phyloP scores from a whole-genome alignment of 1,284 basidiomycete genomes.

The Grifola frondosa region DNA sequence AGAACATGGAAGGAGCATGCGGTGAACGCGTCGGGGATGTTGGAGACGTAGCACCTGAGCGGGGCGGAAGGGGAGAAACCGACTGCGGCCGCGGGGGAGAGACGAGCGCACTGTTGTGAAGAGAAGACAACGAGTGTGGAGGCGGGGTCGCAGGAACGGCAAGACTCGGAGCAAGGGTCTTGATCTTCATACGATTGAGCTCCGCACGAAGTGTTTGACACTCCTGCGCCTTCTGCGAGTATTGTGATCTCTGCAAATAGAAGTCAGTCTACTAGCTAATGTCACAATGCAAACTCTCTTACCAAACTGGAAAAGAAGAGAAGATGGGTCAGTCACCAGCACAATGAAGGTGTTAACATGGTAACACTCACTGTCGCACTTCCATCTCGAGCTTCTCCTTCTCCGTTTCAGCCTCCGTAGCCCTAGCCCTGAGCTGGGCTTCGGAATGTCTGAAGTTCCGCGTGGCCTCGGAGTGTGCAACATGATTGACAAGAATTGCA shows the following conservation, averaged over 20 bases:
- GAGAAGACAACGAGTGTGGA: constrained; percentile 17
- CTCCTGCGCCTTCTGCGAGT: constrained; percentile 68
- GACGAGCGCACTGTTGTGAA: constrained; percentile 17
- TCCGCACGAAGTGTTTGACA: constrained; percentile 65
- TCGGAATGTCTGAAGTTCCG: constrained; percentile 63
- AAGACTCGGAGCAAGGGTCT: constrained; percentile 20
- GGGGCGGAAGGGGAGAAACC: constrained; percentile 21
- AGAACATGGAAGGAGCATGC: constrained; percentile 24
- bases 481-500: constrained; percentile 78
- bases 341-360: constrained; percentile 13
- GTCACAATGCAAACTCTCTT: constrained; percentile 33
- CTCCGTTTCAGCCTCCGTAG: constrained; percentile 60
- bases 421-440: constrained; percentile 54
- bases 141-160: constrained; percentile 24
- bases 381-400: constrained; percentile 64
- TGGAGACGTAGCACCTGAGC: constrained; percentile 32
- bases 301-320: constrained; percentile 48
- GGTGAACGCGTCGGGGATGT: constrained; percentile 29
- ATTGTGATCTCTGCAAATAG: constrained; percentile 50
- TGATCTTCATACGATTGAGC: constrained; percentile 45
- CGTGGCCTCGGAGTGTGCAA: constrained; percentile 71
- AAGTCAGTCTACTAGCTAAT: constrained; percentile 16
- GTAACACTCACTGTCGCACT: constrained; percentile 59
- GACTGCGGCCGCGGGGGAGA: constrained; percentile 31
- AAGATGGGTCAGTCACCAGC: constrained; percentile 20